Conservation (phyloP, 352 stramenopile genomes). For the Pythium aquatile region DNA sequence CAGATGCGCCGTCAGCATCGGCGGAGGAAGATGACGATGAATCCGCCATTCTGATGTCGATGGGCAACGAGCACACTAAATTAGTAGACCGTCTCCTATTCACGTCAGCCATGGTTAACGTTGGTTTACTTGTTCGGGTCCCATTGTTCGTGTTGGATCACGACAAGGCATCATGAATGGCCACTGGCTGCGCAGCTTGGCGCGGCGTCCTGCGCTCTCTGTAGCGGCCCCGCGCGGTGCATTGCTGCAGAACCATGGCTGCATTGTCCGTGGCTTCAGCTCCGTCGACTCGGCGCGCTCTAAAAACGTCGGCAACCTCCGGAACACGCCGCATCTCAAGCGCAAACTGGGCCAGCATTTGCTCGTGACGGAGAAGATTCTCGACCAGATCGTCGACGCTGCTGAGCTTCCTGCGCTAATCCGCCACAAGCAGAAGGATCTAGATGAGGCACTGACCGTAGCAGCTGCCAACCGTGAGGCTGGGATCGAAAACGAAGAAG, state of each 20-base stretch:
- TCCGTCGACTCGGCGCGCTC: not conserved
- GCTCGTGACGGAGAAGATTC: slow-evolving; percentile 59
- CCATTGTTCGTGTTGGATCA: not conserved
- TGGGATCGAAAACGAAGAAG: not conserved
- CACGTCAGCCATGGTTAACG: not conserved
- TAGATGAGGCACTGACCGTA: not conserved
- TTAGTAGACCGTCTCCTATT: slow-evolving; percentile 1
- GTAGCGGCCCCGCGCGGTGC: not conserved
- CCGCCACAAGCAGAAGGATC: slow-evolving; percentile 6
- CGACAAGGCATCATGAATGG: slow-evolving; percentile 13
- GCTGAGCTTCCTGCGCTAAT: slow-evolving; percentile 43
- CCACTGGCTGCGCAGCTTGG: slow-evolving; percentile 2
- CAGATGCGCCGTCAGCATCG: not conserved
- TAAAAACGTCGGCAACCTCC: slow-evolving; percentile 45
- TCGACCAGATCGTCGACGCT: slow-evolving; percentile 63
- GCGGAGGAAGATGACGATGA: no score
- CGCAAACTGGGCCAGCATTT: slow-evolving; percentile 84
- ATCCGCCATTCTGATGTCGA: no score
- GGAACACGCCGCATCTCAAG: slow-evolving; percentile 69
- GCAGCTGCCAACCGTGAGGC: not conserved
- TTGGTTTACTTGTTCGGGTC: not conserved
- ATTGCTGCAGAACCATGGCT: not conserved
- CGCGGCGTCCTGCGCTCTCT: not conserved
- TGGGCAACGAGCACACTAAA: no score
- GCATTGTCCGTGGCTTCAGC: slow-evolving; percentile 5